Base-by-base conservation (phyloP, 306 rosid genomes). In the Senna tora region DNA sequence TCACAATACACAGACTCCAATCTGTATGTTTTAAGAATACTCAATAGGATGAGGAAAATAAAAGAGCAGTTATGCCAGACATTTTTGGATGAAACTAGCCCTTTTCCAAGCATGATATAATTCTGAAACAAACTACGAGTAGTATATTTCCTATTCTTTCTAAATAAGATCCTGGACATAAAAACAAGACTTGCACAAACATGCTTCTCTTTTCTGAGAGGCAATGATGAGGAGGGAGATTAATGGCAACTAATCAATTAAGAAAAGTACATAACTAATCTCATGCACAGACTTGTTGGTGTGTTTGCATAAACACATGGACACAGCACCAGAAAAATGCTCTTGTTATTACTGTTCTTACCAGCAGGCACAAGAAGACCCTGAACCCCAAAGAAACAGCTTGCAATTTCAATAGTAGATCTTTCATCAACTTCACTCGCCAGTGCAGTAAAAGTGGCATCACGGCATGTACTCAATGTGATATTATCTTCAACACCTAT, bases 371-470 rank as follows among this genome's bases (percentile, higher is more conserved):
- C 55, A 46, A 74, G 80, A 71, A 91, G 90, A 69, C 90, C 96
- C 82, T 86, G 92, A 77, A 91, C 90, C 64, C 97, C 96, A 80
- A 94, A 94, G 83, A 94, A 91, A 83, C 99, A 94, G 80, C 80
- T 85, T 21, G 97, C 99, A 70, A 88, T 84, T 81, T 84, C 91
- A 85, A 84, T 19, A 17, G 87, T 84, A 49, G 94, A 85, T 67
- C 42, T 47, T 53, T 69, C 73, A 81, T 86, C 92, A 77, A 81
- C 83, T 82, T 85, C 95, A 83, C 99, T 94, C 39, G 92, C 96
- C 53, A 94, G 71, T 50, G 96, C 87, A 79, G 79, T 80, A 87
- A 89, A 94, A 46, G 95, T 85, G 70, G 99, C 99, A 75, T 94
- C 97, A 17, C 96, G 97, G 56, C 99, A 94, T 21, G 93, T 94